These are phyloP conservation scores for Neurospora africana DNA, from an alignment of 495 filamentous ascomycete genomes.

Conservation along the genomic window DNA sequence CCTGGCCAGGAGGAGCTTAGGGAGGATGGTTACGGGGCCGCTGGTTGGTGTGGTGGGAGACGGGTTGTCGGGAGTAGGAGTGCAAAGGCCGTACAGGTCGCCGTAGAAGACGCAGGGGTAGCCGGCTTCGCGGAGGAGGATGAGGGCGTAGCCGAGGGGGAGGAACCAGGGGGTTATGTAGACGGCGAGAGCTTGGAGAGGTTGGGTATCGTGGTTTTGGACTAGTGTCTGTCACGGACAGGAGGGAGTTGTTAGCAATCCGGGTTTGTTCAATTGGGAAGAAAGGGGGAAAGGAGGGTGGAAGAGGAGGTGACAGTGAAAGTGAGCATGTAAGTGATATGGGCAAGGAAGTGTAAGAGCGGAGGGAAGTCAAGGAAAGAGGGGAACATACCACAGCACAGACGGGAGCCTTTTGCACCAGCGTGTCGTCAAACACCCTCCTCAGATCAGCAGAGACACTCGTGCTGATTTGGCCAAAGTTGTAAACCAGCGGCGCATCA, in stretches of 20 bases:
- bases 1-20: constrained; percentile 50
- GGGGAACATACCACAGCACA: constrained; percentile 46
- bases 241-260: background rate
- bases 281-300: background rate
- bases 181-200: constrained; percentile 47
- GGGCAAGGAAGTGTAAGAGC: background rate
- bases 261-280: background rate
- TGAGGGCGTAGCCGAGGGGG: constrained; percentile 49
- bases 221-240: constrained; percentile 35
- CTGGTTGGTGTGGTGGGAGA: constrained; percentile 43
- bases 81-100: constrained; percentile 59
- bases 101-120: constrained; percentile 68
- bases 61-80: constrained; percentile 26
- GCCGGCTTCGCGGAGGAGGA: constrained; percentile 53
- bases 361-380: background rate
- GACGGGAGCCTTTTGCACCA: constrained; percentile 46
- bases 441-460: constrained; percentile 46
- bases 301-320: background rate
- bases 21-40: constrained; percentile 36
- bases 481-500: constrained; percentile 56
- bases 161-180: constrained; percentile 47
- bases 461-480: constrained; percentile 47
- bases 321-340: background rate
- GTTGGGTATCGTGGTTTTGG: constrained; percentile 50
- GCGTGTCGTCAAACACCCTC: constrained; percentile 47